A percentile compares a stretch with the other conserved stretches of the same genome.
Conservation (phyloP, 2,329 filamentous ascomycete genomes). For the Tolypocladium tropicale region DNA sequence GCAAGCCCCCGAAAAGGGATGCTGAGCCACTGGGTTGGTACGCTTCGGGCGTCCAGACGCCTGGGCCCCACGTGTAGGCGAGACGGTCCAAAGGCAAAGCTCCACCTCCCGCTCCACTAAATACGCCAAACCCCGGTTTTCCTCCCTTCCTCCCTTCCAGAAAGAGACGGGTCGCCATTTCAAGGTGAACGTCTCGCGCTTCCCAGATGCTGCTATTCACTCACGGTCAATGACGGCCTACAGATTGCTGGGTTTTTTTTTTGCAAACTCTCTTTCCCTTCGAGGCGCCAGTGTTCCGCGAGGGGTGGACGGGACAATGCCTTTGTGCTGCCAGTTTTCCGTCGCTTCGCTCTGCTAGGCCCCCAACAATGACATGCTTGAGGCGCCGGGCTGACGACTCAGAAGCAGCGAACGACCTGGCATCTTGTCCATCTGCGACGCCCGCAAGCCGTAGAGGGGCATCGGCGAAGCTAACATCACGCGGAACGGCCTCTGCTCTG, state of each 20-base stretch:
- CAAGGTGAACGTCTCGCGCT: too few relatives aligned
- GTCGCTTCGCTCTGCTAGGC: neutral
- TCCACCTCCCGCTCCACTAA: neutral
- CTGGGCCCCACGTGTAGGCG: neutral
- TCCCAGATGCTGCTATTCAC: neutral
- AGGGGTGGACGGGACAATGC: neutral
- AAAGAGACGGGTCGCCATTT: neutral
- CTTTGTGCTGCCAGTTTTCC: neutral
- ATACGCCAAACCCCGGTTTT: neutral
- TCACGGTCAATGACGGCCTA: neutral
- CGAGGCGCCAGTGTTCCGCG: neutral
- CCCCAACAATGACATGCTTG: neutral
- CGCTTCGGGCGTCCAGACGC: neutral
- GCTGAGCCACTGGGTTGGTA: neutral
- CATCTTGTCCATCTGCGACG: neutral
- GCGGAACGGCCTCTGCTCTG: neutral
- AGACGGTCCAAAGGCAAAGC: neutral
- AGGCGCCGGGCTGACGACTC: neutral
- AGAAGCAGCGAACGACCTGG: neutral
- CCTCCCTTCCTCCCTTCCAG: neutral
- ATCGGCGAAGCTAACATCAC: too few relatives aligned
- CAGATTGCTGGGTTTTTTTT: neutral
- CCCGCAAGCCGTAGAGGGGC: neutral
- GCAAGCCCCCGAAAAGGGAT: neutral
- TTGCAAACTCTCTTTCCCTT: neutral